Conservation (phyloP, 768 basidiomycete species). For the Megacollybia marginata region DNA sequence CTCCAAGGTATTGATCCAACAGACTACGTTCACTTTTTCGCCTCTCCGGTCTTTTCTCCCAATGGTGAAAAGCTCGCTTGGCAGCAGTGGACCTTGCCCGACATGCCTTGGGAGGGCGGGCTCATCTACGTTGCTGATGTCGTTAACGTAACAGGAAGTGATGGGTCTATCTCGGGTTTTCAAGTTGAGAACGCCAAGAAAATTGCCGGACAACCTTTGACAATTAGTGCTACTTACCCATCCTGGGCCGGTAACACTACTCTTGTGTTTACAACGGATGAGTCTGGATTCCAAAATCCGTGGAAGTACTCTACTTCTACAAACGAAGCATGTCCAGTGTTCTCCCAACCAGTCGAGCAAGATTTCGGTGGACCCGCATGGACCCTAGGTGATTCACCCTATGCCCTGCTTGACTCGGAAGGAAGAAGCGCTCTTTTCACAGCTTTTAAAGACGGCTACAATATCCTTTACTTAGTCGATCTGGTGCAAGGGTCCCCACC, state of each 20-base stretch:
- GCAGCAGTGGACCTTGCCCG: conserved; percentile 54
- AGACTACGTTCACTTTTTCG: conserved; percentile 52
- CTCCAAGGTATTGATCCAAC: conserved; percentile 38
- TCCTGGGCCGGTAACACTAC: conserved; percentile 34
- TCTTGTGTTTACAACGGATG: conserved; percentile 43
- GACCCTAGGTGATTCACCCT: conserved; percentile 12
- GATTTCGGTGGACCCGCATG: conserved; percentile 18
- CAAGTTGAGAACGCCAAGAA: conserved; percentile 19
- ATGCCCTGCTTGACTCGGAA: conserved; percentile 14
- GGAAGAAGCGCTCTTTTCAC: conserved; percentile 20
- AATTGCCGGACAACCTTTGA: conserved; percentile 30
- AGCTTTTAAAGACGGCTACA: conserved; percentile 21
- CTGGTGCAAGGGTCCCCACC: conserved; percentile 12
- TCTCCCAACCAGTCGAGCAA: conserved; percentile 6
- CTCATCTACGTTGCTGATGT: conserved; percentile 36
- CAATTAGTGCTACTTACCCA: conserved; percentile 36
- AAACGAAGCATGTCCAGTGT: conserved; percentile 1
- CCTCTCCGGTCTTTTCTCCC: conserved; percentile 41
- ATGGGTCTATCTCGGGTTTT: conserved; percentile 5
- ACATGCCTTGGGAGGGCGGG: conserved; percentile 60
- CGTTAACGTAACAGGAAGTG: background rate
- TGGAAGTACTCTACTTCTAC: conserved; percentile 27
- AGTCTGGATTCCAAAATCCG: conserved; percentile 46
- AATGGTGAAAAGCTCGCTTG: conserved; percentile 45
- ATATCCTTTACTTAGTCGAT: conserved; percentile 20